Base-by-base conservation (phyloP, 177 flowering plant genomes). In the Vitis hybrid region DNA sequence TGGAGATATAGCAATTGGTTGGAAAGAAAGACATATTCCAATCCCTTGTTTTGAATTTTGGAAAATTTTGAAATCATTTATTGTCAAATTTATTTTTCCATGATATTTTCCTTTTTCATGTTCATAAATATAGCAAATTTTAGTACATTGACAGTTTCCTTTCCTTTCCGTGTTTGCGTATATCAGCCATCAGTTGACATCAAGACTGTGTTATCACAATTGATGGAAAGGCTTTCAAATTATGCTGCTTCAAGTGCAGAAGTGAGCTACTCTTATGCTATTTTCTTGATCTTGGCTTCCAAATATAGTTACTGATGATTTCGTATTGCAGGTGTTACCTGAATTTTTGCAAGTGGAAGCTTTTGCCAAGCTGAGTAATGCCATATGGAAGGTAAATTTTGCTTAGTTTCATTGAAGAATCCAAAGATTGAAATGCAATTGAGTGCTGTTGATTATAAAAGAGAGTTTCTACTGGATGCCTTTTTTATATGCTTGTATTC, bases 331-430 rank as follows among this genome's bases (percentile, higher is more conserved):
- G 91, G 86, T 87, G 7, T 76, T 93, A 65, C 97, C 98, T 57
- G 95, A 93, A 69, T 93, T 93, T 77, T 78, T 93, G 77, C 97
- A 90, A 84, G 98, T 91, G 39, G 97, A 93, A 76, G 98, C 98
- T 67, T 93, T 93, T 78, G 74, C 92, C 1, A 93, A 91, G 76
- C 77, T 93, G 74, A 93, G 87, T 79, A 83, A 79, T 83, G 92
- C 95, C 64, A 93, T 93, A 61, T 92, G 97, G 67, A 93, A 91
- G 93, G 98, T 93, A 84, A 72, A 58, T 51, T 15, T 52, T 54
- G 51, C 23, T 2, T 56, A 11, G 11, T 65, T 5, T 50, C 14
- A 19, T 60, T 60, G 48, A 4, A 60, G 64, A 8, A 60, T 30
- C 64, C 21, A 19, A 32, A 19, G 2, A 12, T 61, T 5, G 6